A percentile compares a stretch with the other conserved stretches of the same genome.
Conservation (phyloP, 106 monocot species). For the Platanthera zijinensis region DNA sequence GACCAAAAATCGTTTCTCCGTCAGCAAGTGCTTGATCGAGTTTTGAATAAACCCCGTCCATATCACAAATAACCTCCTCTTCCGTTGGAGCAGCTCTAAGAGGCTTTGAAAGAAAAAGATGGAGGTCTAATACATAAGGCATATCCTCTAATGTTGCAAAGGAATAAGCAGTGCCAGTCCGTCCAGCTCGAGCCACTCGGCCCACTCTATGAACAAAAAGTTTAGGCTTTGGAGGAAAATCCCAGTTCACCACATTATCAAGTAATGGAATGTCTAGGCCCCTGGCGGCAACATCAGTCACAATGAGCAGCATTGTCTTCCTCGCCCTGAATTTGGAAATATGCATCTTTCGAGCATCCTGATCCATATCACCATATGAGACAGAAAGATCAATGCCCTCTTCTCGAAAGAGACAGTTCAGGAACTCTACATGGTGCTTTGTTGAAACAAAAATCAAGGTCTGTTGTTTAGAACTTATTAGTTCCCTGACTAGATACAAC, state of each 20-base stretch:
- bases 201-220: slow-evolving; percentile 96
- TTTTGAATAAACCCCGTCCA: slow-evolving; percentile 41
- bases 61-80: slow-evolving; percentile 65
- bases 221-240: slow-evolving; percentile 94
- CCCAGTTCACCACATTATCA: slow-evolving; percentile 98
- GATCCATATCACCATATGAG: slow-evolving; percentile 97
- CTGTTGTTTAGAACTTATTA: slow-evolving; percentile 69
- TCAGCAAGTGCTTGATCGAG: slow-evolving; percentile 72
- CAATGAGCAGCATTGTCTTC: slow-evolving; percentile 90
- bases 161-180: slow-evolving; percentile 88
- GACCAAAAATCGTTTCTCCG: slow-evolving; percentile 84
- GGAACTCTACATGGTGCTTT: slow-evolving; percentile 94
- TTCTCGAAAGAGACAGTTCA: slow-evolving; percentile 71
- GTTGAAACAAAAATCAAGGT: slow-evolving; percentile 89
- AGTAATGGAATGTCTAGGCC: slow-evolving; percentile 94
- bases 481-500: slow-evolving; percentile 75
- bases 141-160: slow-evolving; percentile 88
- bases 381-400: slow-evolving; percentile 80
- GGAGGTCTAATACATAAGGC: slow-evolving; percentile 89
- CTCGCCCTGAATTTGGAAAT: slow-evolving; percentile 76
- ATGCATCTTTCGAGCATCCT: slow-evolving; percentile 93
- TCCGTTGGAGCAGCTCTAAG: slow-evolving; percentile 81
- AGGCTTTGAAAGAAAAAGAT: slow-evolving; percentile 95
- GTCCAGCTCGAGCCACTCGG: slow-evolving; percentile 79
- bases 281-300: slow-evolving; percentile 95